Base-by-base conservation (phyloP, 2,329 filamentous ascomycete genomes). In the Pestalotiopsis sp. region DNA sequence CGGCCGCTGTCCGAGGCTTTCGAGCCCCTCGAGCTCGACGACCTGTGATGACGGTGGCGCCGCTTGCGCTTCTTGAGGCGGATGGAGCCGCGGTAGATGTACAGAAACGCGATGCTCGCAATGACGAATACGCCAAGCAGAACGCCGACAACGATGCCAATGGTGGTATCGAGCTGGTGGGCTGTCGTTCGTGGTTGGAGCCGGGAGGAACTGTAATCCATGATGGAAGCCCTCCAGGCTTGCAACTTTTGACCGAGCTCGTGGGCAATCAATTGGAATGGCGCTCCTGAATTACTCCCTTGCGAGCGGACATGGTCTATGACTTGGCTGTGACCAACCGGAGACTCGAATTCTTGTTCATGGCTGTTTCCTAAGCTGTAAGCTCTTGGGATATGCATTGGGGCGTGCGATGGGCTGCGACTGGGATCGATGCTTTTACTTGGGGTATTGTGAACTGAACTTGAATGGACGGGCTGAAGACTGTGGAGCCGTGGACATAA, bases 101-200 rank as follows among this genome's bases (percentile, higher is more conserved):
- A 72, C 52, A 74, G 14, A 61, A 75, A 75, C 5, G 67, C 59
- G 23, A 72, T 69, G 14, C 66, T 60, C 11, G 70, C 73, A 20
- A 71, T 31, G 3, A 75, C 14, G 41, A 75, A 75, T 4, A 72
- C 71, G 2, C 70, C 73, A 4, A 75, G 63, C 17, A 75, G 71
- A 17, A 75, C 67, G 39, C 74, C 74, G 39, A 75, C 74, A 27
- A 75, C 69, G 31, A 74, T 69, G 25, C 74, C 73, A 59, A 75
- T 75, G 0, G 71, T 75, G 25, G 67, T 71, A 65, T 75, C 72
- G 36, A 73, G 66, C 27, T 70, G 68, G 20, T 69, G 66, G 20
- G 49, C 57, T 20, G 70, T 66, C 9, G 68, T 38, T 57, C 74
- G 69, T 58, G 73, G 73, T n/a, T 57, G 69, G 31, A 72, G 52